These are phyloP conservation scores for Camptophora hylomeconis DNA, from an alignment of 2,329 filamentous ascomycete genomes.

Conservation along the genomic window DNA sequence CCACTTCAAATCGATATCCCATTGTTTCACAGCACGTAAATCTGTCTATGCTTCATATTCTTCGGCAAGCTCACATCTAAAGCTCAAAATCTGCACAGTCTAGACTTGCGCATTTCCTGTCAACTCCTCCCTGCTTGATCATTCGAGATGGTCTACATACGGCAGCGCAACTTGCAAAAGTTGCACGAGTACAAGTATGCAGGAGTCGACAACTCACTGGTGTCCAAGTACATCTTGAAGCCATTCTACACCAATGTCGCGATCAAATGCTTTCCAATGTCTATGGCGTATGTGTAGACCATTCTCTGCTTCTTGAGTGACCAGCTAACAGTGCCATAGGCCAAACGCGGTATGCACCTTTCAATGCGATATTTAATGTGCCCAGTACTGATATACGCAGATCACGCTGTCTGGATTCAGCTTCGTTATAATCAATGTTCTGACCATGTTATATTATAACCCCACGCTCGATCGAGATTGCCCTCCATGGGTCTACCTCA, in stretches of 20 bases:
- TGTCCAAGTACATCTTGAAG: conserved; percentile 88
- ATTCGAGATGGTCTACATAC: conserved; percentile 78
- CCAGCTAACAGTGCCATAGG: conserved; percentile 12
- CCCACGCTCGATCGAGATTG: conserved; percentile 90
- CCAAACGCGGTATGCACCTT: conserved; percentile 41
- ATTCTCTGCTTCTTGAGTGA: conserved; percentile 5
- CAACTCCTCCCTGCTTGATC: neutral
- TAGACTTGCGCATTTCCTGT: too few relatives aligned
- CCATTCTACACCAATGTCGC: conserved; percentile 94
- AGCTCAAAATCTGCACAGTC: too few relatives aligned
- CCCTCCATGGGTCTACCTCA: conserved; percentile 86
- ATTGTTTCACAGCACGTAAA: too few relatives aligned
- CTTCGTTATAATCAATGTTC: conserved; percentile 78
- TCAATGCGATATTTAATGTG: too few relatives aligned
- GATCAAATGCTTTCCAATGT: conserved; percentile 88
- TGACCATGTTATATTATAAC: conserved; percentile 91
- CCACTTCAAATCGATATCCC: too few relatives aligned
- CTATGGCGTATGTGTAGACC: conserved; percentile 58
- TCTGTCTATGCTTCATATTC: too few relatives aligned
- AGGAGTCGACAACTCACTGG: conserved; percentile 74
- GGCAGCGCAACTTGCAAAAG: conserved; percentile 75
- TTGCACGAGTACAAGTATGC: conserved; percentile 95
- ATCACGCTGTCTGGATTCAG: conserved; percentile 85
- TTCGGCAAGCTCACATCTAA: too few relatives aligned
- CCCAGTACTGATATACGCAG: conserved; percentile 20